Conservation (phyloP, 2,329 filamentous ascomycete genomes). For the Fusarium virguliforme region DNA sequence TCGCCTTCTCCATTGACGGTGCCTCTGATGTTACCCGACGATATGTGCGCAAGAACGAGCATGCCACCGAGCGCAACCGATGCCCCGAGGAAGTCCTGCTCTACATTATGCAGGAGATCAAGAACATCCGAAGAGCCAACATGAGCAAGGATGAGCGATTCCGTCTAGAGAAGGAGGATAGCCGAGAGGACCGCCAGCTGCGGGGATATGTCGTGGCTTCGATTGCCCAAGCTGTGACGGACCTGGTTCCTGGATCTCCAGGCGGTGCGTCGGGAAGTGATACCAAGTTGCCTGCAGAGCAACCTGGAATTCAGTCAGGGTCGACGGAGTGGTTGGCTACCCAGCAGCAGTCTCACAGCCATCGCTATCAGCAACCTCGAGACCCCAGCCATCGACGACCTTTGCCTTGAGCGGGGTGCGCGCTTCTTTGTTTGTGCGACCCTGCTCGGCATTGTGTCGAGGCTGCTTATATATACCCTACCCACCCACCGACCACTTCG, state of each 20-base stretch:
- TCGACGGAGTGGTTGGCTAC: conserved; percentile 68
- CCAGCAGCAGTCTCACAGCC: conserved; percentile 61
- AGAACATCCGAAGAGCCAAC: conserved; percentile 84
- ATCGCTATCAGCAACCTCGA: conserved; percentile 63
- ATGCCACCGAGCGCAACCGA: conserved; percentile 81
- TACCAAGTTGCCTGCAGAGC: conserved; percentile 74
- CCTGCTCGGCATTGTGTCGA: conserved; percentile 20
- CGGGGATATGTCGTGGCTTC: conserved; percentile 81
- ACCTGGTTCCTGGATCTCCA: conserved; percentile 70
- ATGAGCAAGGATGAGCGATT: conserved; percentile 90
- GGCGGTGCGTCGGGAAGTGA: conserved; percentile 63
- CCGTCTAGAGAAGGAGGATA: conserved; percentile 84
- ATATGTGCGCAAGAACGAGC: conserved; percentile 80
- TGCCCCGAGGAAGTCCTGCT: conserved; percentile 92
- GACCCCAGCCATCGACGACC: conserved; percentile 62
- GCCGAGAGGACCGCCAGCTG: conserved; percentile 81
- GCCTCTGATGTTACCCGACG: conserved; percentile 77
- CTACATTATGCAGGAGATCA: conserved; percentile 94
- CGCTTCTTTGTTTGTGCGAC: conserved; percentile 40
- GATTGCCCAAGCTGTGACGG: conserved; percentile 81
- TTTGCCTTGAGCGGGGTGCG: conserved; percentile 52
- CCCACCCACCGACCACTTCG: conserved; percentile 12
- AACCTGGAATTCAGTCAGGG: conserved; percentile 68
- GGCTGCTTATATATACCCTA: conserved; percentile 20
- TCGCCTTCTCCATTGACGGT: conserved; percentile 94